Evolutionary conservation across 2,329 filamentous ascomycete species (phyloP), one percentile per base, ranked within the genome.

Genomic region (Colletotrichum sidae): DNA sequence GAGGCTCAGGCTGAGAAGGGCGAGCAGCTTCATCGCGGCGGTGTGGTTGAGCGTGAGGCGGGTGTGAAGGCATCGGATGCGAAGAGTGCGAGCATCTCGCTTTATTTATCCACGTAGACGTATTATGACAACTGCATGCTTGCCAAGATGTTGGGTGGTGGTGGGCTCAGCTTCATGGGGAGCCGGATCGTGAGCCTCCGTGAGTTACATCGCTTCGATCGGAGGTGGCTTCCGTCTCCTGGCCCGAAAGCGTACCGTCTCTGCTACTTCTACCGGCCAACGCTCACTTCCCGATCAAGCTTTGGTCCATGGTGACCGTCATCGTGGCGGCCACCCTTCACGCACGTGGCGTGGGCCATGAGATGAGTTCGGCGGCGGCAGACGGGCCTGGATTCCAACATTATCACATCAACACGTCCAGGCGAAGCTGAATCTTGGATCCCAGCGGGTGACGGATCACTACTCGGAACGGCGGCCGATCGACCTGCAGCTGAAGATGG

Each of bases 171-270:
- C 58, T 62, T 50, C 45, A 17, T 52, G 8, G 35, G 52, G 52
- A 37, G 13, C 25, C 62, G 62, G 62, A 62, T 25, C 25, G 17
- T n/a, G 7, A 61, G 39, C 57, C 33, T 65, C 62, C 62, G 62
- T 39, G 5, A 37, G 41, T 62, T 7, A 42, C 42, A 62, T 61
- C 45, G 57, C 9, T 52, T 51, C 45, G 51, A 55, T 55, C 57
- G 41, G 45, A 51, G 25, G 17, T 15, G 15, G 25, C 11, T 49
- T 15, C 38, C 52, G 41, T 50, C 33, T n/a, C 25, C 12, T 46
- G 46, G 25, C 35, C 52, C 35, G 47, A 55, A 41, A 34, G 41
- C 51, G 52, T 17, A 2, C 15, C 13, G 2, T n/a, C 9, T n/a
- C 25, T 52, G 8, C 10, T 33, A 11, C 35, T 34, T 25, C 1